Evolutionary conservation across 2,329 filamentous ascomycete species (phyloP).

Genomic region (Diaporthe sp.): DNA sequence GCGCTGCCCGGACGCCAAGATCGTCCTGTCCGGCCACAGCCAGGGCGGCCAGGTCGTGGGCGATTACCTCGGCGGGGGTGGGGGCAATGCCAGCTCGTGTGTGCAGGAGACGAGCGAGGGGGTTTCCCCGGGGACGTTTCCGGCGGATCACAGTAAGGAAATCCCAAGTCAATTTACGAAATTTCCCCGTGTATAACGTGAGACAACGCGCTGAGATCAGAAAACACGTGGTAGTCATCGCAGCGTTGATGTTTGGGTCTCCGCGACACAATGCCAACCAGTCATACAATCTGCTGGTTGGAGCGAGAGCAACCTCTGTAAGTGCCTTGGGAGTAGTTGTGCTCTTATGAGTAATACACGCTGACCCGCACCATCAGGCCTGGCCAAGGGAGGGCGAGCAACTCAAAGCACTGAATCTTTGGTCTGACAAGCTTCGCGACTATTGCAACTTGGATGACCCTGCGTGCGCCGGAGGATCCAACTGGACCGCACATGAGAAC

Average conservation of each 20-base stretch:
- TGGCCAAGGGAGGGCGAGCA: slow-evolving; percentile 50
- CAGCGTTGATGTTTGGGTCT: slow-evolving; percentile 36
- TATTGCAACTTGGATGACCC: slow-evolving; percentile 56
- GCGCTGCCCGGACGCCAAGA: slow-evolving; percentile 54
- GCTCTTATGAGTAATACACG: not conserved
- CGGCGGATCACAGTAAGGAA: not conserved
- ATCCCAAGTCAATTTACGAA: no score
- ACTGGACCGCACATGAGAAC: slow-evolving; percentile 18
- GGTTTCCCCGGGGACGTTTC: not conserved
- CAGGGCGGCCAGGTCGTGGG: slow-evolving; percentile 49
- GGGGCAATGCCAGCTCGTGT: slow-evolving; percentile 20
- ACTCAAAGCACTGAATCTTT: slow-evolving; percentile 49
- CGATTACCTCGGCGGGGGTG: slow-evolving; percentile 36
- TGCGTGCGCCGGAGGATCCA: slow-evolving; percentile 51
- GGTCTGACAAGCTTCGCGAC: slow-evolving; percentile 48
- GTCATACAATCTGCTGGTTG: slow-evolving; percentile 36
- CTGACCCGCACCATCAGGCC: slow-evolving; percentile 34
- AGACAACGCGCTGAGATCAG: not conserved
- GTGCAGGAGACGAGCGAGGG: slow-evolving; percentile 28
- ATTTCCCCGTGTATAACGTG: not conserved
- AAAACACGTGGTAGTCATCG: slow-evolving; percentile 7
- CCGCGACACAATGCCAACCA: slow-evolving; percentile 36
- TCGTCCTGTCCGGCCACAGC: slow-evolving; percentile 58
- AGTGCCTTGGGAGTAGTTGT: not conserved
- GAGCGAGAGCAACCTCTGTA: slow-evolving; percentile 32